Evolutionary conservation across 768 basidiomycete species (phyloP), one percentile per base, ranked within the genome.

Genomic region (Ramaria sp.): DNA sequence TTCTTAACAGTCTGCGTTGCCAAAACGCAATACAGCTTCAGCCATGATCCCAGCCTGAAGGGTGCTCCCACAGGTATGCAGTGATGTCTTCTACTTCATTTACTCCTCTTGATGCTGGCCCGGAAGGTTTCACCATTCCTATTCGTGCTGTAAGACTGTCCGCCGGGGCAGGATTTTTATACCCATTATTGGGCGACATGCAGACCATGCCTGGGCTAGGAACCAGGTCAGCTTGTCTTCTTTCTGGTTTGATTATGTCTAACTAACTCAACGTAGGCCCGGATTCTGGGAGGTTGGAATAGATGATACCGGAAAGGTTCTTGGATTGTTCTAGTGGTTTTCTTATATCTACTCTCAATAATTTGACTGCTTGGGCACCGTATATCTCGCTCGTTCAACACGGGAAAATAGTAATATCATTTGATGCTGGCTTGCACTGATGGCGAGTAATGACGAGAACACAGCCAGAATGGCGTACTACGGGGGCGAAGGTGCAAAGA

Each of bases 11-110:
- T 95, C 68, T 95, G 91, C 72, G 91, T 94, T 90, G 92, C 91
- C 50, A 95, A 96, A 78, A 98, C 95, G 5, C 95, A 96, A 61
- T 91, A 97, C 64, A 96, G 93, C 19, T 93, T 99, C 75, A 95
- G 92, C 24, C 92, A 95, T 67, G 88, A 99, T 65, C 86, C 93
- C 7, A 83, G 84, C 62, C 77, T 89, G 60, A 97, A 97, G 75
- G 85, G 86, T 62, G 92, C 87, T 0, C 93, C 96, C 1, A 82
- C 83, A 51, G 87, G 85, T 81, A 61, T 58, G 74, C 46, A 10
- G 63, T 42, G 42, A 58, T 51, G 46, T 48, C 41, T 42, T 22
- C 34, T 34, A 24, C 33, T 24, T 51, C 17, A 15, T 39, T 6
- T 45, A 42, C 38, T 24, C 57, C 41, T 42, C 51, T 37, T 11